Evolutionary conservation across 2,329 filamentous ascomycete genomes (phyloP).

Genomic region (Simplicillium aogashimaense): DNA sequence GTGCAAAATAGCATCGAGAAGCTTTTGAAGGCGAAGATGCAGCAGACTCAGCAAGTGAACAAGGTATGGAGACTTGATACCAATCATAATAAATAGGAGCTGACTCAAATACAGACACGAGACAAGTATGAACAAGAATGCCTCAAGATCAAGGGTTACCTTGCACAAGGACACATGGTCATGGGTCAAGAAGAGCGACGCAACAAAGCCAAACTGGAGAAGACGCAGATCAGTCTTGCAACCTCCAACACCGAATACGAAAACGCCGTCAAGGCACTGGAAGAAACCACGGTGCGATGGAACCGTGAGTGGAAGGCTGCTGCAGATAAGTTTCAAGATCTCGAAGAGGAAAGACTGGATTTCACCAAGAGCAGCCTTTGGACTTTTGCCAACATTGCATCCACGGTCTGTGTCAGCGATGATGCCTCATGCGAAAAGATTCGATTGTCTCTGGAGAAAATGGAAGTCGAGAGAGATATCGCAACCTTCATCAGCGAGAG

Average conservation of each 20-base stretch:
- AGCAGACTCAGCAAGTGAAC: constrained; percentile 84
- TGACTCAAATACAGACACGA: constrained; percentile 49
- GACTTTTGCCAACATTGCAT: constrained; percentile 96
- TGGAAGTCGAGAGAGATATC: constrained; percentile 96
- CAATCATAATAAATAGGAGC: background rate
- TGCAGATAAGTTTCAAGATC: constrained; percentile 97
- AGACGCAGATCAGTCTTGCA: constrained; percentile 92
- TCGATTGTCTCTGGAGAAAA: constrained; percentile 81
- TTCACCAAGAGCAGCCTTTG: constrained; percentile 97
- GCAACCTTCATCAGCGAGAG: constrained; percentile 74
- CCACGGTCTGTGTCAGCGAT: constrained; percentile 95
- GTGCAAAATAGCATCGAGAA: constrained; percentile 92
- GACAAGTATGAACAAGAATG: constrained; percentile 97
- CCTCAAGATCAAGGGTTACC: constrained; percentile 94
- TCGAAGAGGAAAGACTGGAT: constrained; percentile 93
- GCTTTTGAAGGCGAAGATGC: constrained; percentile 81
- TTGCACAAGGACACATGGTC: constrained; percentile 98
- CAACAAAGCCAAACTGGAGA: constrained; percentile 97
- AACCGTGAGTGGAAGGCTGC: constrained; percentile 98
- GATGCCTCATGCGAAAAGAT: constrained; percentile 96
- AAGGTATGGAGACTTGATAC: constrained; percentile 48
- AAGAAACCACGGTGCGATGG: constrained; percentile 92
- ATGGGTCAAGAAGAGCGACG: constrained; percentile 99
- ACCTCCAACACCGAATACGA: constrained; percentile 91
- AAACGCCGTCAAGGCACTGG: constrained; percentile 79